phyloP scores from a whole-genome alignment of 441 rosid species.

The Erodium trifolium region DNA sequence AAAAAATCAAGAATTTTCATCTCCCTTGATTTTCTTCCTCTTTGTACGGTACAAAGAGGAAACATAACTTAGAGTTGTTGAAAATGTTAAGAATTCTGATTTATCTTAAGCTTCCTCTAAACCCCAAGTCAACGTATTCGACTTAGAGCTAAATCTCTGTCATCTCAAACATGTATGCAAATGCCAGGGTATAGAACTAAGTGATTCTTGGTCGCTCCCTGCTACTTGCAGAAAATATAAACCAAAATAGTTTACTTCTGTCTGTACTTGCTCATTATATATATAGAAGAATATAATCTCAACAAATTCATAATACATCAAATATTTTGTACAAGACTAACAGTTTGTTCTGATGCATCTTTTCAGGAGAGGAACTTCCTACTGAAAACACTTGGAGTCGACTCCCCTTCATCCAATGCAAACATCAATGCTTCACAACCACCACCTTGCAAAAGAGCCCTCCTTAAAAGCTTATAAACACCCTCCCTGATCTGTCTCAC shows the following conservation, averaged over 20 bases:
- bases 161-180: neutral
- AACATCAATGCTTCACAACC: conserved; percentile 56
- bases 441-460: conserved; percentile 95
- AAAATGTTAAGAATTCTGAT: neutral
- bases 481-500: conserved; percentile 29
- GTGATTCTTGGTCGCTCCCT: neutral
- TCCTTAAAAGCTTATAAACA: conserved; percentile 73
- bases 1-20: too few species aligned
- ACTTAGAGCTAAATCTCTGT: neutral
- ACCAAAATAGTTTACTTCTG: neutral
- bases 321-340: conserved; percentile 19
- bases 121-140: too few species aligned
- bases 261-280: too few species aligned
- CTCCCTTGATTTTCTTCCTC: too few species aligned
- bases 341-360: conserved; percentile 15
- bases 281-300: too few species aligned
- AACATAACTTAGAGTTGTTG: neutral
- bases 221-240: neutral
- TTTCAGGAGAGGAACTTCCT: conserved; percentile 90
- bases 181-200: neutral
- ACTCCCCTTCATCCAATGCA: conserved; percentile 57
- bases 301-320: conserved; percentile 6
- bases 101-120: neutral
- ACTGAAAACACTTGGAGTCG: conserved; percentile 85
- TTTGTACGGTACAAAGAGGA: too few species aligned